A percentile compares a stretch with the other conserved stretches of the same genome.
phyloP scores from a whole-genome alignment of 306 rosid genomes.

The Quercus dentata region DNA sequence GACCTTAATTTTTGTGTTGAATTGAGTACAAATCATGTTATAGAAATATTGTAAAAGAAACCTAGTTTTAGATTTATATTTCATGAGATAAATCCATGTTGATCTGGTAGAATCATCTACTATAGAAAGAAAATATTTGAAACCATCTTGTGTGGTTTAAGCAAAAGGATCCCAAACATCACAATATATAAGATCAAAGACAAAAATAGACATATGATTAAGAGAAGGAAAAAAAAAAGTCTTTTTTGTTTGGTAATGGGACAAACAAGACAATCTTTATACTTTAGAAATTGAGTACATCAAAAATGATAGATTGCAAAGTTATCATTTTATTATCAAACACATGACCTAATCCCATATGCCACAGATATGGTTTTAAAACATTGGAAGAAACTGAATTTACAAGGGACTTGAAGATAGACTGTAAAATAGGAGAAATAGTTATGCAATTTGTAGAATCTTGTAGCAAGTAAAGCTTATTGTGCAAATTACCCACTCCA shows the following conservation, averaged over 20 bases:
- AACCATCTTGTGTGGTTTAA: background rate
- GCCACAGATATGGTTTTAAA: background rate
- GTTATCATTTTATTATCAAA: background rate
- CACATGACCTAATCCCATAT: background rate
- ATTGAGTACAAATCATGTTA: background rate
- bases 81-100: background rate
- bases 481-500: too few species aligned
- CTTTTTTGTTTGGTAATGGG: background rate
- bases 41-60: background rate
- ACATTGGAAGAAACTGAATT: background rate
- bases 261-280: background rate
- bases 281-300: background rate
- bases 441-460: too few species aligned
- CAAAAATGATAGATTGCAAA: background rate
- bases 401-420: background rate
- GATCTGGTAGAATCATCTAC: background rate
- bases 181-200: background rate
- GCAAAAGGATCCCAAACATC: background rate
- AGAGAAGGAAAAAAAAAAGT: background rate
- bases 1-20: background rate
- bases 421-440: too few species aligned
- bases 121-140: background rate
- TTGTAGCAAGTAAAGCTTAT: too few species aligned
- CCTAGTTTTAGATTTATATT: background rate
- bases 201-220: background rate